A percentile compares a stretch with the other conserved stretches of the same genome.
These are phyloP conservation scores for Arctium lappa DNA, from an alignment of 129 eudicot genomes.

Conservation along the genomic window DNA sequence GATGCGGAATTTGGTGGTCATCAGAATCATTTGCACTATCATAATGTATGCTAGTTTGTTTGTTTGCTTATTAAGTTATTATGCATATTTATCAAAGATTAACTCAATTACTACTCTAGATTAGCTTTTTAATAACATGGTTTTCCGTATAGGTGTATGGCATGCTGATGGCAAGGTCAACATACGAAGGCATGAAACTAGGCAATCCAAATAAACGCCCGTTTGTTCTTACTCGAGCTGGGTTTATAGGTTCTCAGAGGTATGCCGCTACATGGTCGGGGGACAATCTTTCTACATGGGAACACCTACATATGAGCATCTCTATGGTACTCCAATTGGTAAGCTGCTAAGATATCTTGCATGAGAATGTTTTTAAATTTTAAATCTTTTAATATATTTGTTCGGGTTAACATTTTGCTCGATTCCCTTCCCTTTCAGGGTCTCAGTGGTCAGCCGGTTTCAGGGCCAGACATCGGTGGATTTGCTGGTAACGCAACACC, in stretches of 20 bases:
- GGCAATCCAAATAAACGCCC: slow-evolving; percentile 76
- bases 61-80: background rate
- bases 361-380: background rate
- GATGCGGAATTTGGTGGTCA: slow-evolving; percentile 84
- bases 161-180: slow-evolving; percentile 92
- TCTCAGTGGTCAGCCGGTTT: slow-evolving; percentile 93
- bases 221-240: slow-evolving; percentile 93
- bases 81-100: background rate
- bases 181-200: slow-evolving; percentile 84
- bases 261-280: slow-evolving; percentile 99
- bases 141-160: slow-evolving; percentile 66
- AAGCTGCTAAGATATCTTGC: slow-evolving; percentile 13
- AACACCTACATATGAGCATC: slow-evolving; percentile 95
- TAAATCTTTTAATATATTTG: background rate
- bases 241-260: slow-evolving; percentile 92
- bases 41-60: slow-evolving; percentile 54
- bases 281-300: slow-evolving; percentile 95
- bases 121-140: background rate
- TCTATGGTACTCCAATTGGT: slow-evolving; percentile 98
- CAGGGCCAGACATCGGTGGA: slow-evolving; percentile 98
- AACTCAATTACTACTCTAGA: background rate
- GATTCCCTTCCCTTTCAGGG: slow-evolving; percentile 42
- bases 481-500: slow-evolving; percentile 96
- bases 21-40: slow-evolving; percentile 87
- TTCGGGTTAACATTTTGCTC: background rate